Percentiles rank a stretch among this genome's conserved stretches.
phyloP scores from a whole-genome alignment of 2,329 filamentous ascomycete species.

The Fusarium buxicola region DNA sequence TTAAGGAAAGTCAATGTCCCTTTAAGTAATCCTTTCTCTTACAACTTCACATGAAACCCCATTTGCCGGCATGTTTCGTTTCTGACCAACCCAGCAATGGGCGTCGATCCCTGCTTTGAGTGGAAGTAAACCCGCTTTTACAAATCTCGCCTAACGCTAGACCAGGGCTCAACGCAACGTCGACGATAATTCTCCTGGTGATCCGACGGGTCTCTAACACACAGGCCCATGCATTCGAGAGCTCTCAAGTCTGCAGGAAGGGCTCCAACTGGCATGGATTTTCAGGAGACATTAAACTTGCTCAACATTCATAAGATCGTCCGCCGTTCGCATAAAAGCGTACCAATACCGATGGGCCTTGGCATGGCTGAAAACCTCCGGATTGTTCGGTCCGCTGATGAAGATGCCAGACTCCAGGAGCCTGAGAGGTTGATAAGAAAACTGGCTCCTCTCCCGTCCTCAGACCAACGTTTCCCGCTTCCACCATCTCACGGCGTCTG shows the following conservation, averaged over 20 bases:
- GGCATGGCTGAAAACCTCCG: not conserved
- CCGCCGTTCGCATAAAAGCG: not conserved
- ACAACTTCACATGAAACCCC: not conserved
- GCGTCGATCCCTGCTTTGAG: not conserved
- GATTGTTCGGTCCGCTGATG: not conserved
- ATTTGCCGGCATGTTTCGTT: not conserved
- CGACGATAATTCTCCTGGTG: conserved; percentile 3
- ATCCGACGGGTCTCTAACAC: not conserved
- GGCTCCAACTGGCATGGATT: not conserved
- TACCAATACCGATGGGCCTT: not conserved
- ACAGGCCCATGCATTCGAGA: not conserved
- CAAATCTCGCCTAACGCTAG: not conserved
- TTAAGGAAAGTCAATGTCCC: not conserved
- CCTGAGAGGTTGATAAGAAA: not conserved
- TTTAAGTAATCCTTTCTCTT: not conserved
- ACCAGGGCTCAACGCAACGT: conserved; percentile 8
- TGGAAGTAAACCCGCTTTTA: not conserved
- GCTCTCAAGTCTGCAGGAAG: not conserved
- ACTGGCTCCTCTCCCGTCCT: not conserved
- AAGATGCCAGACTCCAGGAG: not conserved
- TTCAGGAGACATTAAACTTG: not conserved
- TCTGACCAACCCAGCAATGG: not conserved
- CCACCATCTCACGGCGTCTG: not conserved
- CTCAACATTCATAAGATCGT: too few relatives aligned
- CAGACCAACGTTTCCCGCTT: not conserved